Conservation (phyloP, 2,329 filamentous ascomycete species). For the Colletotrichum paranaense region DNA sequence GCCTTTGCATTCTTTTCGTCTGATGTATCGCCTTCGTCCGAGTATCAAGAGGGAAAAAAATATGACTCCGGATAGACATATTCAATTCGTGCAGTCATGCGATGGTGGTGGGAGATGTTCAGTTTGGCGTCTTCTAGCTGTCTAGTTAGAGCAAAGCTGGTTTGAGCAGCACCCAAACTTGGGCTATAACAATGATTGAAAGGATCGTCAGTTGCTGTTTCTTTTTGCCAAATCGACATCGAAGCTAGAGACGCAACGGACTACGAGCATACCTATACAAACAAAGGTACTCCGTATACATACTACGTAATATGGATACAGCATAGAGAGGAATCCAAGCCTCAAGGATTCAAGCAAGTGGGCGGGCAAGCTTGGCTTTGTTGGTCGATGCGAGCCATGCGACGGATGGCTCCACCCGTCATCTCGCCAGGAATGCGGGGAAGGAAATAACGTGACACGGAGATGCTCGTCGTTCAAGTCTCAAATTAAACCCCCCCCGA, state of each 20-base stretch:
- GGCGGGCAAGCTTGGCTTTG: background rate
- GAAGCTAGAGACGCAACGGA: background rate
- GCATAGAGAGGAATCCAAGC: background rate
- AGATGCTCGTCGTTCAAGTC: background rate
- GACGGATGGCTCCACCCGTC: background rate
- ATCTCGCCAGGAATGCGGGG: slow-evolving; percentile 32
- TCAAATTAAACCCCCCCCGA: background rate
- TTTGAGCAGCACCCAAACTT: background rate
- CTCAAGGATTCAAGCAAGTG: background rate
- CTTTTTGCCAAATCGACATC: background rate
- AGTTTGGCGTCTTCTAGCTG: background rate
- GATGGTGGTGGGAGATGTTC: background rate
- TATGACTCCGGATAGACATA: background rate
- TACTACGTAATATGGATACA: background rate
- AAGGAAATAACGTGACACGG: slow-evolving; percentile 14
- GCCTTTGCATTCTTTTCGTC: background rate
- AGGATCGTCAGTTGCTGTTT: background rate
- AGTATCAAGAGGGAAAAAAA: background rate
- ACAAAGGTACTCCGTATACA: background rate
- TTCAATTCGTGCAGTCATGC: background rate
- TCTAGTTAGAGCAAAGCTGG: background rate
- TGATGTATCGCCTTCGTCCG: background rate
- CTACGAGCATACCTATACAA: too few relatives aligned
- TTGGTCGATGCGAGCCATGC: slow-evolving; percentile 12
- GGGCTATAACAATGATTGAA: background rate